Base-by-base conservation (phyloP, 441 rosid genomes). In the Erysimum cheiri region DNA sequence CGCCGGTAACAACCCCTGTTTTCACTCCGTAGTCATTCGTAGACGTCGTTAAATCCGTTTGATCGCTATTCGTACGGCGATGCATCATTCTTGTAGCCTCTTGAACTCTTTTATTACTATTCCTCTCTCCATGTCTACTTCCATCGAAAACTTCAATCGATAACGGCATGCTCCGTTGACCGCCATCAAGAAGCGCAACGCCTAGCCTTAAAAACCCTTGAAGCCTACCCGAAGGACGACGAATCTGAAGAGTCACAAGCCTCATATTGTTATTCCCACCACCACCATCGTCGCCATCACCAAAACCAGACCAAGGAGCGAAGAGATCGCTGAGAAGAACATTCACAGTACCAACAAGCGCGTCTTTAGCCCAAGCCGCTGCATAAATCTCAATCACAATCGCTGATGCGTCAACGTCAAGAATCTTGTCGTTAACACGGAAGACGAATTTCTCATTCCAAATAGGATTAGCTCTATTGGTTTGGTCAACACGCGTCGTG, bases 191-290 rank as follows among this genome's bases (percentile, higher is more conserved):
- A 29, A 95, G 85, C 22, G 89, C 81, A 10, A 90, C 86, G 0
- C 98, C 92, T 74, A 95, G 58, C 32, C 89, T 87, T 24, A 95
- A 74, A 14, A 93, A 84, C 13, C 98, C 99, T 15, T 90, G 97
- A 0, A 97, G 97, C 22, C 98, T 83, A 1, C 99, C 98, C 0
- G 96, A 92, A 0, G 96, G 96, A 0, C 98, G 94, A 26, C 93
- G 91, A 8, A 95, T 74, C 72, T 92, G 96, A 15, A 95, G 87
- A 9, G 96, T 83, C 12, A 89, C 90, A 43, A 85, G 83, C 29
- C 87, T 74, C 84, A 82, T 83, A 46, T 80, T 80, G 60, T 74
- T 73, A 8, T 75, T 68, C 3, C 78, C 63, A 10, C 78, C 75
- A 4, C 67, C 77, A 29, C 71, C 54, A 3, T 75, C 70, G 1